A percentile compares a stretch with the other conserved stretches of the same genome.
Conservation (phyloP, 345 rosid species). For the Eucalyptus brandiana region DNA sequence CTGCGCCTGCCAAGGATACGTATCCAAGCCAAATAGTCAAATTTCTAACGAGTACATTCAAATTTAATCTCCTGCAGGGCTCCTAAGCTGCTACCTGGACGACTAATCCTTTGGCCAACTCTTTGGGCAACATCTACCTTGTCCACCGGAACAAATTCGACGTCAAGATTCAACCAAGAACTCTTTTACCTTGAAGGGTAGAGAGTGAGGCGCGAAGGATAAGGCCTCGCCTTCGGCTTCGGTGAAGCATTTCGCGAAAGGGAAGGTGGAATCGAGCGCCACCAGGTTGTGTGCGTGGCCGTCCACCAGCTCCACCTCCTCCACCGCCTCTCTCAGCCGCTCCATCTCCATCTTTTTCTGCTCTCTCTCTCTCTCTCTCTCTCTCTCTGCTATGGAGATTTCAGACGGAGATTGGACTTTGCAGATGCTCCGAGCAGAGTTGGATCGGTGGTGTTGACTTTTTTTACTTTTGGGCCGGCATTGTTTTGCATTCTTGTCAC, state of each 20-base stretch:
- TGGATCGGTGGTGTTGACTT: background rate
- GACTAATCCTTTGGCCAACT: background rate
- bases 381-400: background rate
- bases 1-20: background rate
- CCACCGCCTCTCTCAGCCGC: slow-evolving; percentile 45
- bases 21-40: background rate
- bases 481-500: too few relatives aligned
- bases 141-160: background rate
- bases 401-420: background rate
- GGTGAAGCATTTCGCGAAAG: slow-evolving; percentile 52
- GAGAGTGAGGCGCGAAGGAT: slow-evolving; percentile 48
- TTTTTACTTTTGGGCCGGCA: background rate
- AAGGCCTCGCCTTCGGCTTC: slow-evolving; percentile 79
- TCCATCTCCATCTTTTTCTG: slow-evolving; percentile 26
- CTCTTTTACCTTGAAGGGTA: slow-evolving; percentile 64
- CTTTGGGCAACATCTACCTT: background rate
- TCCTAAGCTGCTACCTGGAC: background rate
- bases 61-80: background rate
- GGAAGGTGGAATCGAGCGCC: slow-evolving; percentile 55
- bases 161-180: background rate
- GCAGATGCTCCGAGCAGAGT: background rate
- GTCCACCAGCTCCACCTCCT: slow-evolving; percentile 50
- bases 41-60: background rate
- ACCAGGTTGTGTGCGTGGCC: slow-evolving; percentile 83
- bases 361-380: background rate